These are phyloP conservation scores for Triticum aestivum DNA, from an alignment of 176 grass and related monocot species.

Conservation along the genomic window IWGSC_CS_RefSeq_v2.1 NC_057800.1:167626253-167626752, in stretches of 20 bases:
- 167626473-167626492: slow-evolving; percentile 54
- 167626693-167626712: slow-evolving; percentile 68
- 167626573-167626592: slow-evolving; percentile 74
- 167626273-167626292: slow-evolving; percentile 93
- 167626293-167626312: slow-evolving; percentile 96
- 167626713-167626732: slow-evolving; percentile 80
- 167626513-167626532: slow-evolving; percentile 53
- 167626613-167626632: slow-evolving; percentile 77
- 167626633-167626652: slow-evolving; percentile 71
- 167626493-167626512: slow-evolving; percentile 63
- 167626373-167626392: slow-evolving; percentile 66
- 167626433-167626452: slow-evolving; percentile 96
- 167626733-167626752: slow-evolving; percentile 97
- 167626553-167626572: slow-evolving; percentile 98
- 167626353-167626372: slow-evolving; percentile 69
- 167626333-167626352: slow-evolving; percentile 73
- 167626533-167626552: slow-evolving; percentile 88
- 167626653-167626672: slow-evolving; percentile 49
- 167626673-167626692: slow-evolving; percentile 43
- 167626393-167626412: slow-evolving; percentile 74
- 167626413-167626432: slow-evolving; percentile 92
- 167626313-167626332: slow-evolving; percentile 94
- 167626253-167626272: slow-evolving; percentile 76
- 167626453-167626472: slow-evolving; percentile 87
- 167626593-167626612: slow-evolving; percentile 64